These are phyloP conservation scores for Pseudocercospora fuligena DNA, from an alignment of 2,329 filamentous ascomycete species.

Conservation along the genomic window DNA sequence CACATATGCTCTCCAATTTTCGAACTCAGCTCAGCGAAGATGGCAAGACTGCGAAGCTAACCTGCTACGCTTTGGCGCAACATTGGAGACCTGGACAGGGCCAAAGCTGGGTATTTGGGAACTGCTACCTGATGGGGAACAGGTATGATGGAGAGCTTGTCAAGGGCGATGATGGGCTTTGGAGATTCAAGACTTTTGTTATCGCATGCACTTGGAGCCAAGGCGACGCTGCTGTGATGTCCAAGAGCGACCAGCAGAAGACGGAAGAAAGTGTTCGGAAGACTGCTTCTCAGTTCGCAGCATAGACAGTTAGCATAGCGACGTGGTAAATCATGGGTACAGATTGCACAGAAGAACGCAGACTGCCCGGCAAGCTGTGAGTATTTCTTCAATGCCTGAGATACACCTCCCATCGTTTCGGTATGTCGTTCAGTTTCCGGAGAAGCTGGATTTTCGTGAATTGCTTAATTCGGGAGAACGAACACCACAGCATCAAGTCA, in stretches of 20 bases:
- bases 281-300: not conserved
- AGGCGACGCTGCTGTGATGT: not conserved
- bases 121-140: constrained; percentile 4
- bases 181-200: not conserved
- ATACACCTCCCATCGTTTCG: too few relatives aligned
- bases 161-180: not conserved
- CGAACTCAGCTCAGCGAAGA: not conserved
- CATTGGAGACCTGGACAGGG: constrained; percentile 5
- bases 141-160: constrained; percentile 4
- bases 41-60: not conserved
- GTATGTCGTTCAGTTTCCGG: too few relatives aligned
- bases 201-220: constrained; percentile 6
- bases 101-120: not conserved
- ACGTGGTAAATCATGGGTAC: too few relatives aligned
- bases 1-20: constrained; percentile 13
- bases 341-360: too few relatives aligned
- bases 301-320: too few relatives aligned
- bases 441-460: too few relatives aligned
- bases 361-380: too few relatives aligned
- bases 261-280: not conserved
- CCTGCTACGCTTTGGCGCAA: constrained; percentile 7
- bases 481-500: too few relatives aligned
- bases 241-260: not conserved
- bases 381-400: too few relatives aligned
- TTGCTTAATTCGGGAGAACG: too few relatives aligned